Percentiles rank a stretch among this genome's conserved stretches.
Conservation (phyloP, 2,329 filamentous ascomycete genomes). For the Colletotrichum lupini region DNA sequence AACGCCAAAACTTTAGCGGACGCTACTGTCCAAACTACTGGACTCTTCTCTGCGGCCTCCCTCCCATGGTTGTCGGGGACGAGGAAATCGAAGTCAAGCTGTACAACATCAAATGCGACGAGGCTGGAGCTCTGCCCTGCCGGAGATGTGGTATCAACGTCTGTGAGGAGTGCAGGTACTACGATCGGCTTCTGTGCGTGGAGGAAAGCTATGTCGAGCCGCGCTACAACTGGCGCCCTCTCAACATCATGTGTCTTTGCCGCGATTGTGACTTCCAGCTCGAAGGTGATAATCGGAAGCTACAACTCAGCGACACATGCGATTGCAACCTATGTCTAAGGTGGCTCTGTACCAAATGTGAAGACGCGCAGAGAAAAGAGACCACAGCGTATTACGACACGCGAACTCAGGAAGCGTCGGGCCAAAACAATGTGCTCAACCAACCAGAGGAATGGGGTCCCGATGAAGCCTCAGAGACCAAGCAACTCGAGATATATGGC, state of each 20-base stretch:
- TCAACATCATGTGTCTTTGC: conserved; percentile 32
- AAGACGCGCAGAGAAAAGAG: not conserved
- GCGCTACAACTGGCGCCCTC: not conserved
- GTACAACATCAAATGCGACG: conserved; percentile 23
- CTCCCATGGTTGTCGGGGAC: not conserved
- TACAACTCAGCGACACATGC: conserved; percentile 23
- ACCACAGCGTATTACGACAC: not conserved
- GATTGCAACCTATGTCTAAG: conserved; percentile 30
- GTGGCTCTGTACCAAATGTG: conserved; percentile 29
- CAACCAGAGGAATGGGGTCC: not conserved
- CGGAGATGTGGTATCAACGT: conserved; percentile 22
- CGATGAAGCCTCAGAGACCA: not conserved
- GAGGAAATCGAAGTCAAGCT: conserved; percentile 29
- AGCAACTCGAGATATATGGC: not conserved
- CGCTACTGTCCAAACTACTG: not conserved
- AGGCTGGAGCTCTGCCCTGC: conserved; percentile 10
- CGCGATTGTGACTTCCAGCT: conserved; percentile 13
- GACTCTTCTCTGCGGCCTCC: not conserved
- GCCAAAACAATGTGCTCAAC: not conserved
- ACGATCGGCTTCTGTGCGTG: not conserved
- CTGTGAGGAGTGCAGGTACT: conserved; percentile 33
- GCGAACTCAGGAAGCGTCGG: conserved; percentile 9
- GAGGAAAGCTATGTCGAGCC: conserved; percentile 27
- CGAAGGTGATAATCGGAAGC: conserved; percentile 8
- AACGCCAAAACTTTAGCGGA: conserved; percentile 4